Conservation (phyloP, 225 moss, liverwort and hornwort genomes). For the Bryoerythrophyllum caledonicum region DNA sequence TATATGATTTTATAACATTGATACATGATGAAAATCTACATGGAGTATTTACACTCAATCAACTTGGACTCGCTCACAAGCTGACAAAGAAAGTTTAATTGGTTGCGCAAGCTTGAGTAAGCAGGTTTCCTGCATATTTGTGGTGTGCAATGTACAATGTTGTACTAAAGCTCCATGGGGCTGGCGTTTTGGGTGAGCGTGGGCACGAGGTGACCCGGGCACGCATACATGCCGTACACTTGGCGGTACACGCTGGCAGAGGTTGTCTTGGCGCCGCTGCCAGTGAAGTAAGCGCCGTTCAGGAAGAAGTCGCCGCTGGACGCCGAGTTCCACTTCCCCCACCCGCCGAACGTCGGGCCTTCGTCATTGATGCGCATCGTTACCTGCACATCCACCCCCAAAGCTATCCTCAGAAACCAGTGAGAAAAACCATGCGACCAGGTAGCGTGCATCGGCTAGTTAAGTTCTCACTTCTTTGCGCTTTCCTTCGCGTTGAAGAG, state of each 20-base stretch:
- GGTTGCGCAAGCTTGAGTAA: conserved; percentile 15
- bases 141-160: too few relatives aligned
- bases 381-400: neutral
- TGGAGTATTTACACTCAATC: too few relatives aligned
- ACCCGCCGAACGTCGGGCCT: conserved; percentile 23
- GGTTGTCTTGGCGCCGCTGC: conserved; percentile 18
- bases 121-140: conserved; percentile 6
- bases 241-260: conserved; percentile 10
- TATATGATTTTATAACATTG: too few relatives aligned
- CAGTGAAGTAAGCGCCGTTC: conserved; percentile 28
- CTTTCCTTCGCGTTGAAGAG: conserved; percentile 19
- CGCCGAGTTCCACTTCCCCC: conserved; percentile 31
- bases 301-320: conserved; percentile 32
- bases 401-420: too few relatives aligned
- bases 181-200: conserved; percentile 29
- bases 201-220: conserved; percentile 18
- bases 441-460: too few relatives aligned
- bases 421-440: neutral
- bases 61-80: neutral
- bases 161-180: conserved; percentile 5
- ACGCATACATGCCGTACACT: conserved; percentile 12
- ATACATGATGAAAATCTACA: too few relatives aligned
- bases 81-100: neutral
- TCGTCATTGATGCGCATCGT: conserved; percentile 34
- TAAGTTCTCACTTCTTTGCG: conserved; percentile 8